phyloP scores from a whole-genome alignment of 352 stramenopile species.

The Pythium phragmiticola region DNA sequence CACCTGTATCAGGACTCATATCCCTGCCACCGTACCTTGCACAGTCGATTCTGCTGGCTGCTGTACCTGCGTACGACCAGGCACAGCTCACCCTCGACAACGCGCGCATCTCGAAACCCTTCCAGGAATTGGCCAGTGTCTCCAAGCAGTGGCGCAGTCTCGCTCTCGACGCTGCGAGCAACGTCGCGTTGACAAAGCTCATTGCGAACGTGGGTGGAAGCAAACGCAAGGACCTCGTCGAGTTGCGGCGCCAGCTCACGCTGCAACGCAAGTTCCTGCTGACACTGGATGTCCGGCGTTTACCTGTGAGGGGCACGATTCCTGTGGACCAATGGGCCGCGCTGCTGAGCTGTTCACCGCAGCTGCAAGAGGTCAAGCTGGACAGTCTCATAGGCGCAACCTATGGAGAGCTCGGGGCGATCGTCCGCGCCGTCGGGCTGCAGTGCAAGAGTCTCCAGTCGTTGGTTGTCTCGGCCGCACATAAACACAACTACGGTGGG shows the following conservation, averaged over 20 bases:
- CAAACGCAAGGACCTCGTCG: neutral
- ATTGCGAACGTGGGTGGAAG: neutral
- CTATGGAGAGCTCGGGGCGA: neutral
- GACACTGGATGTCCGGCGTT: neutral
- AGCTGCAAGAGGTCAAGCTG: neutral
- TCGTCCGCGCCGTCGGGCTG: neutral
- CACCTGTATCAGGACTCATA: neutral
- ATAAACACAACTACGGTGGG: neutral
- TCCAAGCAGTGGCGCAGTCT: neutral
- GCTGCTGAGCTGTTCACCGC: neutral
- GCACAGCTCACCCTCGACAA: neutral
- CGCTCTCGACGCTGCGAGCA: neutral
- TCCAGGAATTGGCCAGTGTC: neutral
- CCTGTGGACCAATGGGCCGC: constrained; percentile 1
- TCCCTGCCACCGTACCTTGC: neutral
- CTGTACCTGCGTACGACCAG: neutral
- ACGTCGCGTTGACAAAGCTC: neutral
- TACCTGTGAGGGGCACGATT: neutral
- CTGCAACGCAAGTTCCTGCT: constrained; percentile 3
- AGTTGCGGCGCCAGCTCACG: constrained; percentile 9
- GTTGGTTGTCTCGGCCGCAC: neutral
- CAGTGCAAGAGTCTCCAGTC: neutral
- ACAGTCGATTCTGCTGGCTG: neutral
- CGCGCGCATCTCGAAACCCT: neutral
- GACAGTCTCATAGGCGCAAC: neutral